Percentiles rank a stretch among this genome's conserved stretches.
Conservation (phyloP, 139 green algal genomes). For the Nannochloris sp. region DNA sequence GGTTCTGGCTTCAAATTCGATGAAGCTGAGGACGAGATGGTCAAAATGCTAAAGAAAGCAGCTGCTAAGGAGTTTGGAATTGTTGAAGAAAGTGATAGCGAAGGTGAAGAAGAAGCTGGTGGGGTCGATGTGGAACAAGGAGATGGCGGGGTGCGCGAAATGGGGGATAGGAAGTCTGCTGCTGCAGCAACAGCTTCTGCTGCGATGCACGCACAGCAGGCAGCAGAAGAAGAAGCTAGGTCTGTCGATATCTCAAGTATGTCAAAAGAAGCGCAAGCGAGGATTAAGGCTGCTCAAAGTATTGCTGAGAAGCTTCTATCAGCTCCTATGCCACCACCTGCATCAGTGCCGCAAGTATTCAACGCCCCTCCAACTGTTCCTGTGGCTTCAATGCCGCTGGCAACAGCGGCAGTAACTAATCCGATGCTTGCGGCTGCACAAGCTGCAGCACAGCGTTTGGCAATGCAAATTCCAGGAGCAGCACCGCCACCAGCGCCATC, state of each 20-base stretch:
- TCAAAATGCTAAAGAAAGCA: conserved; percentile 42
- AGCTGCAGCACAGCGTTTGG: conserved; percentile 33
- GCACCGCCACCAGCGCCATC: neutral
- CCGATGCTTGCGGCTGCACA: conserved; percentile 47
- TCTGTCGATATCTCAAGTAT: neutral
- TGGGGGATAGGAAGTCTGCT: neutral
- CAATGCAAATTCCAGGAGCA: neutral
- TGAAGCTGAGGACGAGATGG: conserved; percentile 68
- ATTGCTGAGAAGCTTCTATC: conserved; percentile 30
- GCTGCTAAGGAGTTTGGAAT: conserved; percentile 45
- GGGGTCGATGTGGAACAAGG: neutral
- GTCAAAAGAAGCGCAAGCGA: conserved; percentile 17
- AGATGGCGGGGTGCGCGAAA: neutral
- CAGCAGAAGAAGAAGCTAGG: neutral
- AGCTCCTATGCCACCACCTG: neutral
- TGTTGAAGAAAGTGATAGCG: conserved; percentile 31
- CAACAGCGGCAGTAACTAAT: conserved; percentile 3
- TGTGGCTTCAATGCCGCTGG: neutral
- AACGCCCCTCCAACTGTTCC: neutral
- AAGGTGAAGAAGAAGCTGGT: conserved; percentile 30
- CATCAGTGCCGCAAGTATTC: neutral
- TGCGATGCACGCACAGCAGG: too few species aligned
- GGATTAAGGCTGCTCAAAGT: conserved; percentile 38
- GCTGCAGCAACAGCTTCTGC: neutral
- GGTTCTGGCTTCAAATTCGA: conserved; percentile 96